Conservation (phyloP, 208 protist species). For the Trypanosoma cruzi region DNA sequence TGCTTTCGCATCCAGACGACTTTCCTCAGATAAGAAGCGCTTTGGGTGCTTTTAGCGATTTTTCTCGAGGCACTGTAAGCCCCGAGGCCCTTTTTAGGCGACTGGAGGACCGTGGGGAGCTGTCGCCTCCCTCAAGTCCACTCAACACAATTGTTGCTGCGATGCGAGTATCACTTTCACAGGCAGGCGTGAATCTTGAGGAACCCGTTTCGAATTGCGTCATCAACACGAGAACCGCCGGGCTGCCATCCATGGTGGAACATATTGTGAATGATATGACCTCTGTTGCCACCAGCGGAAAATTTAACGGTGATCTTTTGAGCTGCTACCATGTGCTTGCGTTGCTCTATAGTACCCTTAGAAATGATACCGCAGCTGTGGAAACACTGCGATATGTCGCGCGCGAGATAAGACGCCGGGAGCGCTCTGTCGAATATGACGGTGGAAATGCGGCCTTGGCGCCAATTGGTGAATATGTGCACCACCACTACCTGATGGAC, state of each 20-base stretch:
- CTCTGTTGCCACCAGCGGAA: conserved; percentile 4
- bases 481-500: conserved; percentile 64
- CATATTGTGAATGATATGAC: conserved; percentile 33
- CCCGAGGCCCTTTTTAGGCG: conserved; percentile 54
- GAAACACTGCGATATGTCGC: conserved; percentile 45
- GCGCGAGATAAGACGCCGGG: conserved; percentile 13
- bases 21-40: conserved; percentile 64
- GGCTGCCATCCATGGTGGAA: conserved; percentile 43
- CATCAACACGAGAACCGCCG: conserved; percentile 62
- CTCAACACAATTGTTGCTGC: conserved; percentile 27
- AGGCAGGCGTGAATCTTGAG: conserved; percentile 36
- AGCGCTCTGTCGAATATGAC: neutral
- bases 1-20: conserved; percentile 49
- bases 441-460: neutral
- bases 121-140: conserved; percentile 19
- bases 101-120: conserved; percentile 40
- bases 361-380: conserved; percentile 58
- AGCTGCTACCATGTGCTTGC: conserved; percentile 67
- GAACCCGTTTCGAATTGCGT: conserved; percentile 41
- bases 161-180: conserved; percentile 52
- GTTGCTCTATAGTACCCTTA: conserved; percentile 62
- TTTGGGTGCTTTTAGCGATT: conserved; percentile 47
- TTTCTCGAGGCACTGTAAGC: conserved; percentile 41
- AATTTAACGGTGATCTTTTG: conserved; percentile 27
- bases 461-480: conserved; percentile 6